phyloP scores from a whole-genome alignment of 192 early-diverging fungal genomes.

The Phlyctochytrium bullatum region DNA sequence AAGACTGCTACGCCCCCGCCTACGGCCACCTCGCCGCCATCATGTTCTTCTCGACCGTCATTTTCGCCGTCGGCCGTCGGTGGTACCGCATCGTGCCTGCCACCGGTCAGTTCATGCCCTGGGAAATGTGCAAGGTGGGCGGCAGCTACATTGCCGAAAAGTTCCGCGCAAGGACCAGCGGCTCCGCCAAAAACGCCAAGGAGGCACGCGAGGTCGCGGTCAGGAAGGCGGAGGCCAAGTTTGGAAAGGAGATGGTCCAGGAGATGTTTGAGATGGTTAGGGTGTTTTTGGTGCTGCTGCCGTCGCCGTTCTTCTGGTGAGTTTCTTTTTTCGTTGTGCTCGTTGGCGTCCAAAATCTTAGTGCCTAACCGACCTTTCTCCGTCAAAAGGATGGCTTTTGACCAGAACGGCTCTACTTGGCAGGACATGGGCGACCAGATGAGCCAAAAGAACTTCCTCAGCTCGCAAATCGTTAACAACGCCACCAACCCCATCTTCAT shows the following conservation, averaged over 20 bases:
- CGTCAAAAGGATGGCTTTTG: slow-evolving; percentile 37
- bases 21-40: slow-evolving; percentile 44
- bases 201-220: slow-evolving; percentile 3
- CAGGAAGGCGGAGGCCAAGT: slow-evolving; percentile 1
- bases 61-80: slow-evolving; percentile 51
- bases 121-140: slow-evolving; percentile 40
- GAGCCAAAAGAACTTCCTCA: slow-evolving; percentile 20
- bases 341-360: too few species aligned
- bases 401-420: slow-evolving; percentile 40
- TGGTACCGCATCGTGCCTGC: slow-evolving; percentile 66
- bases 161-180: slow-evolving; percentile 14
- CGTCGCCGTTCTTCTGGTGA: slow-evolving; percentile 37
- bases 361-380: too few species aligned
- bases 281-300: slow-evolving; percentile 32
- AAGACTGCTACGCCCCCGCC: slow-evolving; percentile 48
- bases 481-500: slow-evolving; percentile 51
- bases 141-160: slow-evolving; percentile 9
- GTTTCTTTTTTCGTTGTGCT: not conserved
- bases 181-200: slow-evolving; percentile 17
- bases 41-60: slow-evolving; percentile 34
- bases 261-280: slow-evolving; percentile 36
- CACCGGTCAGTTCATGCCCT: slow-evolving; percentile 52
- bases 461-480: slow-evolving; percentile 27
- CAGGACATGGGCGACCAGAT: slow-evolving; percentile 35
- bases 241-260: slow-evolving; percentile 22